These are phyloP conservation scores for Gynochthodes officinalis DNA, from an alignment of 257 asterid genomes.

Conservation along the genomic window DNA sequence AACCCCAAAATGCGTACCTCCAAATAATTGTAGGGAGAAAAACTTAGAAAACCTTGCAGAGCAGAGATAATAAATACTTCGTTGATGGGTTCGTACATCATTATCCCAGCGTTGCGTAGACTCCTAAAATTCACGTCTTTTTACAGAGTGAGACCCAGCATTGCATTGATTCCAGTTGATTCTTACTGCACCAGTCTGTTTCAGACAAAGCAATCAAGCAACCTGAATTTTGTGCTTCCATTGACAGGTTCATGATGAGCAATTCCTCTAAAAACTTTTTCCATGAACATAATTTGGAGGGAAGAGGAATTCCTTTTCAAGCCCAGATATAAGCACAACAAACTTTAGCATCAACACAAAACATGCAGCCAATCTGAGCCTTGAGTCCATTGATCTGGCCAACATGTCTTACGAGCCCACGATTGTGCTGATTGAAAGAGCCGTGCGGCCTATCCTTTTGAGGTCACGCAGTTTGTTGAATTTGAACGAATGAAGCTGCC, in stretches of 20 bases:
- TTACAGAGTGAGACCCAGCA: not conserved
- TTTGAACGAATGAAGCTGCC: too few species aligned
- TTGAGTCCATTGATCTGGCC: too few species aligned
- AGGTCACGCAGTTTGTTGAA: not conserved
- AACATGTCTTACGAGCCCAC: not conserved
- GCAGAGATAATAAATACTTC: not conserved
- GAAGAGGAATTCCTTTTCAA: too few species aligned
- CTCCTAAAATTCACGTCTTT: not conserved
- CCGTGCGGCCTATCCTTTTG: not conserved
- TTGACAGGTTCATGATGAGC: not conserved
- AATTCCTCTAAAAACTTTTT: too few species aligned
- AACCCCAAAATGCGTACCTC: not conserved
- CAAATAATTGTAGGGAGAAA: not conserved
- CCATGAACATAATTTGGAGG: too few species aligned
- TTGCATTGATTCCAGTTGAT: not conserved
- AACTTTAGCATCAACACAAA: too few species aligned
- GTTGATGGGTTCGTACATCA: conserved; percentile 1
- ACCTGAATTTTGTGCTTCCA: not conserved
- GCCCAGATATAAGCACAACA: too few species aligned
- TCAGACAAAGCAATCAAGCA: not conserved
- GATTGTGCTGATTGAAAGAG: not conserved
- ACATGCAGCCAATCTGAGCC: too few species aligned
- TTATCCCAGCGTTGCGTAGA: not conserved
- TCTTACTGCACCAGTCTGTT: not conserved
- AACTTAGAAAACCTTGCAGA: not conserved